Evolutionary conservation across 331 rosid species (phyloP).

Genomic region (Cucumis variabilis): DNA sequence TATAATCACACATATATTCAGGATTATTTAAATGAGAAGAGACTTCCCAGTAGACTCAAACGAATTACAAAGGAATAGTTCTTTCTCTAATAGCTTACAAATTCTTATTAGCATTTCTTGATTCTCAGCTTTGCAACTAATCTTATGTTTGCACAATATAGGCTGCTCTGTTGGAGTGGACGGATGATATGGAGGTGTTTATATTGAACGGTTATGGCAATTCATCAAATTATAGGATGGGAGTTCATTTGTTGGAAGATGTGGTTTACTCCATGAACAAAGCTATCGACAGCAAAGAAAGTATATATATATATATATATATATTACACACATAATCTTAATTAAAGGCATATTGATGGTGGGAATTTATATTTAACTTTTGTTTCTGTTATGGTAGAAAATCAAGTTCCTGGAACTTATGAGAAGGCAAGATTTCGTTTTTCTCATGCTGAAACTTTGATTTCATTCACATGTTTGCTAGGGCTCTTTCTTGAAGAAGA

Average conservation of each 20-base stretch:
- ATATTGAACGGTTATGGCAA: conserved; percentile 95
- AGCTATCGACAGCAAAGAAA: conserved; percentile 80
- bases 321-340: background rate
- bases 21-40: too few species aligned
- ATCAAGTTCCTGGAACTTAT: conserved; percentile 63
- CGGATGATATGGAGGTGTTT: conserved; percentile 86
- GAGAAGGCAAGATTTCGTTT: conserved; percentile 96
- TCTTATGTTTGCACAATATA: too few species aligned
- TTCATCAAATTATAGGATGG: conserved; percentile 87
- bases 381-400: conserved; percentile 46
- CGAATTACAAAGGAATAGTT: too few species aligned
- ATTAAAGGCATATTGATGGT: background rate
- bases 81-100: too few species aligned
- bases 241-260: conserved; percentile 85
- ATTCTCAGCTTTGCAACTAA: background rate
- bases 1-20: too few species aligned
- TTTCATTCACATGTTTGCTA: conserved; percentile 95
- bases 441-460: conserved; percentile 95
- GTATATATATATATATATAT: conserved; percentile 39
- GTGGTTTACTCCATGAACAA: conserved; percentile 81
- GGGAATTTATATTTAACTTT: background rate
- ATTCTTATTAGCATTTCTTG: background rate
- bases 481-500: conserved; percentile 79
- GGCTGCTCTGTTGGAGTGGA: conserved; percentile 88
- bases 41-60: too few species aligned